phyloP scores from a whole-genome alignment of 2,329 filamentous ascomycete species.

The Beauveria sp. region DNA sequence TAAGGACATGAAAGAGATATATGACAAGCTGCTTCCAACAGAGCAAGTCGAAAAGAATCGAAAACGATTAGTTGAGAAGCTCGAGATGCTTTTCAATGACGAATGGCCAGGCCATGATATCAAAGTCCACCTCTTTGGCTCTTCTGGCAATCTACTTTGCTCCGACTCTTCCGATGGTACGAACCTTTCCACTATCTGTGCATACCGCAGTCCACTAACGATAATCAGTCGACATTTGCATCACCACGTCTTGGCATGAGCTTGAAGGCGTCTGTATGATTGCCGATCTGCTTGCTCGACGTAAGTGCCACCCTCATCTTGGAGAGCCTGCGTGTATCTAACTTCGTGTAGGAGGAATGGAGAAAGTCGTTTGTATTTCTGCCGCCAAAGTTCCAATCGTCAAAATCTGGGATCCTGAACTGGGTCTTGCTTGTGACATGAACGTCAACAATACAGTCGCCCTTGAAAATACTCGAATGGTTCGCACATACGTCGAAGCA shows the following conservation, averaged over 20 bases:
- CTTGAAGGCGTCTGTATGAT: slow-evolving; percentile 86
- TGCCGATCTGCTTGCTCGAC: slow-evolving; percentile 74
- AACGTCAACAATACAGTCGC: slow-evolving; percentile 97
- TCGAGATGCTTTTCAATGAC: slow-evolving; percentile 80
- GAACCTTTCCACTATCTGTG: background rate
- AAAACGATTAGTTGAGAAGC: slow-evolving; percentile 70
- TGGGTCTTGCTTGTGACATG: slow-evolving; percentile 88
- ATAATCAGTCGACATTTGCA: slow-evolving; percentile 82
- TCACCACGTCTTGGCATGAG: slow-evolving; percentile 82
- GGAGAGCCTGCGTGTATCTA: slow-evolving; percentile 20
- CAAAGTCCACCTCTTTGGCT: slow-evolving; percentile 91
- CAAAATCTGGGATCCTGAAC: slow-evolving; percentile 95
- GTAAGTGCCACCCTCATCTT: slow-evolving; percentile 46
- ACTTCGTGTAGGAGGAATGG: slow-evolving; percentile 74
- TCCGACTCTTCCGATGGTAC: slow-evolving; percentile 92
- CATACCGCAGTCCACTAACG: slow-evolving; percentile 22
- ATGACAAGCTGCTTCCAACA: slow-evolving; percentile 76
- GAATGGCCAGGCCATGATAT: slow-evolving; percentile 91
- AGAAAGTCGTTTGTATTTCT: slow-evolving; percentile 89
- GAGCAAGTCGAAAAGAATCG: slow-evolving; percentile 69
- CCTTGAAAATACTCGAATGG: slow-evolving; percentile 95
- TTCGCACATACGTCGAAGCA: slow-evolving; percentile 90
- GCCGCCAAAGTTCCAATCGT: slow-evolving; percentile 97
- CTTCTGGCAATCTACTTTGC: slow-evolving; percentile 88
- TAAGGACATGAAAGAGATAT: slow-evolving; percentile 77